phyloP scores from a whole-genome alignment of 2,329 filamentous ascomycete genomes.

The Cladosporium sphaerospermum region DNA sequence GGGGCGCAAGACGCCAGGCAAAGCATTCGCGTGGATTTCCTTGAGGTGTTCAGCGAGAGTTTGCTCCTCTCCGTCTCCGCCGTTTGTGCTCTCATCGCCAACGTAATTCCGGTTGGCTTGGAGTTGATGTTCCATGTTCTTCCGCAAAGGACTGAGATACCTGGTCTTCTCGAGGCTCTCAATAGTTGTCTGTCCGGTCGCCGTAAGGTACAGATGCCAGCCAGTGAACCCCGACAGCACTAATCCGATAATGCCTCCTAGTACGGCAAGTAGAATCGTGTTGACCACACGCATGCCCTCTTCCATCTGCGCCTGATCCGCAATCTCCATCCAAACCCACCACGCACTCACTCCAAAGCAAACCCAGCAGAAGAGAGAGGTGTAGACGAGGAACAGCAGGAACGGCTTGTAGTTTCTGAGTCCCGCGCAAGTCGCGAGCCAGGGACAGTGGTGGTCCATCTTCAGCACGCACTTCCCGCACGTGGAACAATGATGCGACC shows the following conservation, averaged over 20 bases:
- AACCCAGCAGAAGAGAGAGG: conserved; percentile 76
- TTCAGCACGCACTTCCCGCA: conserved; percentile 93
- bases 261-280: conserved; percentile 78
- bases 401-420: conserved; percentile 95
- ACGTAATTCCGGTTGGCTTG: conserved; percentile 33
- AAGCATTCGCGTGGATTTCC: conserved; percentile 73
- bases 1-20: conserved; percentile 71
- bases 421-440: conserved; percentile 93
- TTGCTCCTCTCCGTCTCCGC: conserved; percentile 12
- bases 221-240: conserved; percentile 82
- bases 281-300: conserved; percentile 74
- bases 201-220: conserved; percentile 83
- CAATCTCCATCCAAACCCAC: conserved; percentile 82
- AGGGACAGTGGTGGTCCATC: conserved; percentile 99
- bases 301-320: conserved; percentile 62
- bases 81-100: conserved; percentile 30
- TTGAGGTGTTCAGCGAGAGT: conserved; percentile 64
- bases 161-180: conserved; percentile 94
- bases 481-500: conserved; percentile 92
- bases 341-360: conserved; percentile 67
- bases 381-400: conserved; percentile 84
- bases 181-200: conserved; percentile 82
- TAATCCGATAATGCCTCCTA: conserved; percentile 84
- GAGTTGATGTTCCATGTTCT: conserved; percentile 45
- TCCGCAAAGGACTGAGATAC: conserved; percentile 75